Evolutionary conservation across 2,329 filamentous ascomycete genomes (phyloP).

Genomic region (Ophiostoma himal-ulmi): DNA sequence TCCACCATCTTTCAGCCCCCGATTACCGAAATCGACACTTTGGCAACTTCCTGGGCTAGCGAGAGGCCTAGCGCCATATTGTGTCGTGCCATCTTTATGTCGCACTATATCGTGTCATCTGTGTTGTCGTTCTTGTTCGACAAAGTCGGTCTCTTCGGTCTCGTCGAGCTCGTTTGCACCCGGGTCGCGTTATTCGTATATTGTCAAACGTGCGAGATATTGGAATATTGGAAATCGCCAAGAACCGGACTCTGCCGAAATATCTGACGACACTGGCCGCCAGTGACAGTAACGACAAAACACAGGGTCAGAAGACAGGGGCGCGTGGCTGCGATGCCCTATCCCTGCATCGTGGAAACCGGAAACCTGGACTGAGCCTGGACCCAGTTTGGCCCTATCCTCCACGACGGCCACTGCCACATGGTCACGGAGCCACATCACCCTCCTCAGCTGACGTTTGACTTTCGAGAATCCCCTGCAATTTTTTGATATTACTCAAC

Average conservation of each 20-base stretch:
- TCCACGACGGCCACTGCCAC: neutral
- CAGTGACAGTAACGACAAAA: neutral
- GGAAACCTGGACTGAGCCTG: neutral
- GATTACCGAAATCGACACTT: neutral
- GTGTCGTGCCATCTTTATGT: neutral
- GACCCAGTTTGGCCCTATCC: neutral
- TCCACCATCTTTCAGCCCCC: neutral
- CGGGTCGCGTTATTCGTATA: neutral
- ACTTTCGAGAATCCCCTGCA: constrained; percentile 20
- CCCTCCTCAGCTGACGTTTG: neutral
- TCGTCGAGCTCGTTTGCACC: neutral
- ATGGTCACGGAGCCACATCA: neutral
- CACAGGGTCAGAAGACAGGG: neutral
- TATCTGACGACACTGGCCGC: neutral
- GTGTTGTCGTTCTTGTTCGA: neutral
- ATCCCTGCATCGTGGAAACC: neutral
- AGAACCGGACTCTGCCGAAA: neutral
- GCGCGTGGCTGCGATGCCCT: neutral
- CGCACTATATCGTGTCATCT: neutral
- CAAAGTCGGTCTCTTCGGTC: neutral
- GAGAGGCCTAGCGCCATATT: neutral
- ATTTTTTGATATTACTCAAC: constrained; percentile 19
- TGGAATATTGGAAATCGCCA: no score
- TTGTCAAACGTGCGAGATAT: neutral
- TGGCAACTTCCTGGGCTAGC: neutral